Evolutionary conservation across 2,329 filamentous ascomycete species (phyloP), one percentile per base, ranked within the genome.

Genomic region (Balansia obtecta): DNA sequence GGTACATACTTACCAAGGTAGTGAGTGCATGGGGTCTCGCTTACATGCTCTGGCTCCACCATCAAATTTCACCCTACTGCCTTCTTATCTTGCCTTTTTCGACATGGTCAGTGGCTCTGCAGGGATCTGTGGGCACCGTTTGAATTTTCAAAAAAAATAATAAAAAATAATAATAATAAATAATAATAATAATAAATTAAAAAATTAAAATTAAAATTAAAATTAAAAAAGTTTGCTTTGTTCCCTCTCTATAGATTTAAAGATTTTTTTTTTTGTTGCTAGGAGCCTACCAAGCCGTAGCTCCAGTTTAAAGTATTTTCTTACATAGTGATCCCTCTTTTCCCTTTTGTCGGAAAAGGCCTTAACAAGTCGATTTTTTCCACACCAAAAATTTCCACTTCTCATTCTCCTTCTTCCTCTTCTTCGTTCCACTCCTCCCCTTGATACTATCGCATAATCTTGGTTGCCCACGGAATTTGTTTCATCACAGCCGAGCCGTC

Each of bases 401-500:
- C 27, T 20, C 32, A n/a, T 39, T 37, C 22, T 40, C 40, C 8
- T 18, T 43, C 32, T 33, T 32, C n/a, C 41, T 37, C 38, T 11
- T 32, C 40, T 11, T 8, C 13, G 20, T 44, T 12, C 20, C 45
- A 12, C 16, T 11, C 9, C 34, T 37, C 10, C 34, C 34, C 34
- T 37, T 15, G 15, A 12, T 9, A 27, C 38, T n/a, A 41, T 6
- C 16, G 13, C 37, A 40, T 38, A n/a, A 45, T 46, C 50, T 52
- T 49, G 33, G 33, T 49, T 48, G 51, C 49, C 30, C 49, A 46
- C 40, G 47, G 49, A 42, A 20, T 52, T 39, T 46, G 22, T 42
- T 49, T 42, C 5, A 27, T 20, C 30, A 50, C 51, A 59, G 50
- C 53, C 50, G 46, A 59, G 50, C 53, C 50, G 48, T 43, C 56